Base-by-base conservation (phyloP, 495 filamentous ascomycete genomes). In the Trichodelitschia bisporula region DNA sequence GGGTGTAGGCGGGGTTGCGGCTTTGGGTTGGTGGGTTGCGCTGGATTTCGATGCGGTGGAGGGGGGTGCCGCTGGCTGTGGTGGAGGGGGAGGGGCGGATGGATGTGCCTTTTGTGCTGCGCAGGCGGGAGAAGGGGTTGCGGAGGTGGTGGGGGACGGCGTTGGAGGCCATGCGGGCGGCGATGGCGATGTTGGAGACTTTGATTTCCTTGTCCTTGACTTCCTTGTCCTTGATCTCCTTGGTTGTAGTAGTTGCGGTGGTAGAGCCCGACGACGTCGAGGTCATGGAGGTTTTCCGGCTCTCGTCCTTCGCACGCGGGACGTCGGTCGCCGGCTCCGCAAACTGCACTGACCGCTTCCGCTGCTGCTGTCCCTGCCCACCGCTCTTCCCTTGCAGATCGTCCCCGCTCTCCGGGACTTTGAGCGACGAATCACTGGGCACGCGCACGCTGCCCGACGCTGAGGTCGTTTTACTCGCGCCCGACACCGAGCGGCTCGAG, bases 11-110 rank as follows among this genome's bases (percentile, higher is more conserved):
- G 3, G 77, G 62, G 37, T 79, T 72, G 33, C 66, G 62, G 18
- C 73, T 75, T 40, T 83, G 79, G 21, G 62, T 68, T 1, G 72
- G 72, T 3, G 76, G 66, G 40, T 86, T 78, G 29, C 61, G 70
- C 40, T 84, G 66, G 21, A 82, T 77, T 36, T 89, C 78, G 29
- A 61, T 65, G 24, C 57, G 63, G 18, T 67, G 66, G 17, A 74
- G 51, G 33, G 60, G 21, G 21, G 61, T 41, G 73, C n/a, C n/a
- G n/a, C n/a, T 29, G 27, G 27, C 6, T 12, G 27, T 29, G 13
- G 27, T 14, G 27, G 9, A 6, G 27, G 27, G n/a, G 6, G 27
- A 12, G 15, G 6, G 9, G 27, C 9, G 13, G 27, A 6, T 6
- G 21, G 6, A 6, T 24, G 6, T 24, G 6, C n/a, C 21, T 24